Evolutionary conservation across 116 monocot genomes (phyloP), one percentile per base, ranked within the genome.

Genomic region (Trichopus zeylanicus): DNA sequence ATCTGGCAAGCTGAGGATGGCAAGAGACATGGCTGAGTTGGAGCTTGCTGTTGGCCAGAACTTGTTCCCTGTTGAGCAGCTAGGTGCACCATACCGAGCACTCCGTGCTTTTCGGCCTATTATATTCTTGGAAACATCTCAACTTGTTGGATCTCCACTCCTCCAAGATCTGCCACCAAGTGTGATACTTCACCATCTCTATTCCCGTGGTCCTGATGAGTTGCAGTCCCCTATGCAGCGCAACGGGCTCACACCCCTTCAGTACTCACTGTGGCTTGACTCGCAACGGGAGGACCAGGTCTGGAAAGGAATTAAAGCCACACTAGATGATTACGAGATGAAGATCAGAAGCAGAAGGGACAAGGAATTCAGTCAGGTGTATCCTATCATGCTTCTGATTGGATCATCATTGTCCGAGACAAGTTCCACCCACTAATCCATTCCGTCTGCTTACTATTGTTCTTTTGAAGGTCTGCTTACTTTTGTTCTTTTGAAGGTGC

Each of bases 11-110:
- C 78, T 98, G 48, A 78, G 97, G 66, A 70, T 98, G 82, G 91
- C 98, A 15, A 81, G 98, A 67, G 98, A 98, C 63, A 91, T 98
- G 91, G 98, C 98, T 7, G 98, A 98, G 66, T 75, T 98, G 25
- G 98, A 98, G 68, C 73, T 91, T 3, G 82, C 91, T 7, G 80
- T 98, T 31, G 86, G 93, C 26, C 98, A 91, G 64, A 87, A 91
- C 59, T 66, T 98, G 59, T 91, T 91, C 27, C 91, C 91, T 47
- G 87, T 91, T 11, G 98, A 91, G 71, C 98, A 98, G 78, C 88
- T 91, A 0, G 98, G 98, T 24, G 71, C 78, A 35, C 91, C 98
- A 37, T 91, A 98, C 53, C 68, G 88, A 37, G 82, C 98, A 23
- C 82, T 98, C 47, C 74, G 91, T 46, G 84, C 98, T 0, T 85